Evolutionary conservation across 2,329 filamentous ascomycete genomes (phyloP), one percentile per base, ranked within the genome.

Genomic region (Sporothrix pseudoabietina): DNA sequence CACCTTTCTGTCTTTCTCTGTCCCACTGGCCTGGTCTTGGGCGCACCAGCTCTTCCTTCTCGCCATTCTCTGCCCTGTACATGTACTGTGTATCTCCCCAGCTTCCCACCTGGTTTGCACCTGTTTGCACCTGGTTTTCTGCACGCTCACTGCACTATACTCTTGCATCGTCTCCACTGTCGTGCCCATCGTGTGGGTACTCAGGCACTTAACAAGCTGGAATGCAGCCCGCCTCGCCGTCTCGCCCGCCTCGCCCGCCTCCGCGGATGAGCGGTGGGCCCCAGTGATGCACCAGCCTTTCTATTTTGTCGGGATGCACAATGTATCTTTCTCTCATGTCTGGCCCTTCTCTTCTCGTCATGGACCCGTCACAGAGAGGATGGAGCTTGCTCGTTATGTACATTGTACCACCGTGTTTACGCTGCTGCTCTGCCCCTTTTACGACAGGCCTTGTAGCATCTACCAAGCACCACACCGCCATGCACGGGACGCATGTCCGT

Each of bases 151-250:
- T 22, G 22, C 32, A 61, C 5, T n/a, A 39, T n/a, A 39, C 59
- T 41, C 59, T 41, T 63, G 59, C 59, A 63, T 39, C 19, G 22
- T 41, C 59, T 41, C 59, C 32, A 63, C 59, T 63, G 32, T n/a
- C 10, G 6, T 54, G 59, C 41, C n/a, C 16, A 16, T 39, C 35
- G 35, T 39, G 41, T 44, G 59, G 35, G 59, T 35, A 65, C 59
- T 65, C 26, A 22, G 14, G 59, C 59, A 65, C 59, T 65, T 44
- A 22, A 26, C 35, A 10, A 35, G n/a, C 59, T 65, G 59, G 59
- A 65, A 65, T 65, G 59, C 9, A 26, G n/a, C 55, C 55, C 55
- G 30, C 30, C 55, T 19, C 14, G 55, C 26, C n/a, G 52, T 26
- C n/a, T 55, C 52, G 16, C 55, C 55, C 55, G 55, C 8, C 55